These are phyloP conservation scores for Syncephalastrum sp. DNA, from an alignment of 371 early-diverging fungal species.

Conservation along the genomic window DNA sequence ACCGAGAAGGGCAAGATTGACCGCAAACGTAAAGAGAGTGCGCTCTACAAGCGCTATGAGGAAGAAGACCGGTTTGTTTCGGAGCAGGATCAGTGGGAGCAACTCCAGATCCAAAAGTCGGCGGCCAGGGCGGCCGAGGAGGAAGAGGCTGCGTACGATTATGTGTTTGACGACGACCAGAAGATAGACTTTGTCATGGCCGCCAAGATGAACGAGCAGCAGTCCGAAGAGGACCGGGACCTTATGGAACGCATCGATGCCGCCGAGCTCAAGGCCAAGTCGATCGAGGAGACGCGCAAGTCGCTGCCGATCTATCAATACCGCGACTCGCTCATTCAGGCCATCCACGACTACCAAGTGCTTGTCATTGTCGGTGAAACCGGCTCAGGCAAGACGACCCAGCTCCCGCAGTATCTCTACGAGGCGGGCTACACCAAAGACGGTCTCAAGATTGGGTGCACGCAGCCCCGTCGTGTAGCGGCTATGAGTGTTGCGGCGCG, in stretches of 20 bases:
- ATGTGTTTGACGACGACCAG: slow-evolving; percentile 92
- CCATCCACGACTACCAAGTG: slow-evolving; percentile 84
- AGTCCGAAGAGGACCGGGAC: slow-evolving; percentile 54
- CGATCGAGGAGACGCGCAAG: slow-evolving; percentile 87
- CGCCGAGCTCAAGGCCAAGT: slow-evolving; percentile 69
- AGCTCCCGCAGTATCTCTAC: slow-evolving; percentile 97
- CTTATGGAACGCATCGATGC: slow-evolving; percentile 62
- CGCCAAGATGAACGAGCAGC: slow-evolving; percentile 61
- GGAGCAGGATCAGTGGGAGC: slow-evolving; percentile 96
- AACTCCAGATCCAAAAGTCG: slow-evolving; percentile 75
- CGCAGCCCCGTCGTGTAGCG: slow-evolving; percentile 99
- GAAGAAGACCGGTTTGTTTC: slow-evolving; percentile 79
- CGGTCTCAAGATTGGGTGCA: slow-evolving; percentile 94
- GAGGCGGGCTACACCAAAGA: slow-evolving; percentile 92
- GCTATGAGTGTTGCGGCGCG: slow-evolving; percentile 98
- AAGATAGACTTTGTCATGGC: slow-evolving; percentile 90
- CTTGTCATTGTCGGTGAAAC: slow-evolving; percentile 97
- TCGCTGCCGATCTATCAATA: slow-evolving; percentile 90
- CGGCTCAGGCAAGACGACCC: slow-evolving; percentile 99
- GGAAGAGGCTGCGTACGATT: slow-evolving; percentile 79
- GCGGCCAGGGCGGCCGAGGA: slow-evolving; percentile 37
- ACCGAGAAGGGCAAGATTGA: slow-evolving; percentile 96
- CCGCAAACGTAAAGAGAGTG: slow-evolving; percentile 86
- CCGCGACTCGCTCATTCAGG: slow-evolving; percentile 78
- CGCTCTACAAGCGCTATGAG: slow-evolving; percentile 86